Conservation (phyloP, 2,329 filamentous ascomycete species). For the Diaporthe sp. region DNA sequence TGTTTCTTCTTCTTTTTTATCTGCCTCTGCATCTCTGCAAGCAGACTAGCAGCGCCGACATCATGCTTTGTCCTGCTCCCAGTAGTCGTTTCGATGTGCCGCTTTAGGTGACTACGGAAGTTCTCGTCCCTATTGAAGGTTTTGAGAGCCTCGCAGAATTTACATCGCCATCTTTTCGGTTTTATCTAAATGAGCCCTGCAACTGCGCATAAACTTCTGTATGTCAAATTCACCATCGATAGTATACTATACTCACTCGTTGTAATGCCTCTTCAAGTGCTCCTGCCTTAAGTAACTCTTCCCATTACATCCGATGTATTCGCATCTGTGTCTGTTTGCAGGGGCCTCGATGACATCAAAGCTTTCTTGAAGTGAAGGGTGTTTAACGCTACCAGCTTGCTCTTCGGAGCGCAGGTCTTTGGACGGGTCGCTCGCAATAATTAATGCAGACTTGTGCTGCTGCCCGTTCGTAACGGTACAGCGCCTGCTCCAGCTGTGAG, state of each 20-base stretch:
- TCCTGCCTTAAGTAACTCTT: conserved; percentile 10
- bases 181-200: conserved; percentile 8
- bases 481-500: too few species aligned
- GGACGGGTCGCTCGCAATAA: too few species aligned
- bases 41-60: conserved; percentile 2
- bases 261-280: too few species aligned
- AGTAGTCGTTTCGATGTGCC: background rate
- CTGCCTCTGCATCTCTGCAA: conserved; percentile 21
- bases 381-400: too few species aligned
- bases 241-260: conserved; percentile 25
- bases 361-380: too few species aligned
- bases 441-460: too few species aligned
- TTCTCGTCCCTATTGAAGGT: conserved; percentile 11
- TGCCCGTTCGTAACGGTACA: too few species aligned
- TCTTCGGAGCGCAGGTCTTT: too few species aligned
- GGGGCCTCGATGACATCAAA: background rate
- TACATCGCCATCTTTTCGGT: conserved; percentile 12
- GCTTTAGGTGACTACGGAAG: conserved; percentile 22
- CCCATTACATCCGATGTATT: conserved; percentile 19
- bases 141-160: conserved; percentile 11
- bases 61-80: conserved; percentile 23
- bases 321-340: background rate
- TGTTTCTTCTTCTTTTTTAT: conserved; percentile 27
- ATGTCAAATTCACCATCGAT: too few species aligned
- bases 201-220: too few species aligned